Evolutionary conservation across 2,329 filamentous ascomycete genomes (phyloP), one percentile per base, ranked within the genome.

Genomic region (Amauroascus verrucosus): DNA sequence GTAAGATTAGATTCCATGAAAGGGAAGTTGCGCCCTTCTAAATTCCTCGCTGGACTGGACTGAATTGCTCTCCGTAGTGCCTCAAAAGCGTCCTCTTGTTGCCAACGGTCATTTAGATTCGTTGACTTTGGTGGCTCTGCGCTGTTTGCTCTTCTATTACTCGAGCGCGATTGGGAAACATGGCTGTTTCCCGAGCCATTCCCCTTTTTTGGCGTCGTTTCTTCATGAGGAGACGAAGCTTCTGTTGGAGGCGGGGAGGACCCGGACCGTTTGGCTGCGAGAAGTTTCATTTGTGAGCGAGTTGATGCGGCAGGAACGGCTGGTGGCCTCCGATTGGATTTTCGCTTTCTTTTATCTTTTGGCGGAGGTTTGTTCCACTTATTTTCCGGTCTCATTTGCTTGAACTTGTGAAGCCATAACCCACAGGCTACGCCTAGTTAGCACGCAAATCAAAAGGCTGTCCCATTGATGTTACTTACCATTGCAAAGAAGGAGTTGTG

Each of bases 391-490:
- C 93, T 83, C 74, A 95, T 93, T 22, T 74, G 78, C 64, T 86
- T 88, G 69, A 85, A 88, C 64, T 96, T 97, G 56, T 84, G 83
- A 61, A 98, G 83, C 88, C 89, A 98, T 40, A 98, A 82, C 16
- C 93, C 93, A 66, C 93, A 98, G 55, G 91, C 80, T 84, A 60
- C 24, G 53, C 33, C 48, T 54, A 47, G 57, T 69, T 60, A 68
- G 67, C 63, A 60, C 51, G 54, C 58, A 44, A 55, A 8, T 28
- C n/a, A 33, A 30, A 51, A 18, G 37, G 9, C 8, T 11, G 40
- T 13, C 13, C 30, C 16, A 48, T 28, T 33, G 51, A 11, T 18
- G 32, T 30, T 47, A 82, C 81, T 79, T 71, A 83, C 81, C 89
- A 67, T 98, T 98, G 75, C 93, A 98, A 35, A 97, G 78, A 26